Conservation (phyloP, 192 early-diverging fungal species). For the Coemansia sp. region DNA sequence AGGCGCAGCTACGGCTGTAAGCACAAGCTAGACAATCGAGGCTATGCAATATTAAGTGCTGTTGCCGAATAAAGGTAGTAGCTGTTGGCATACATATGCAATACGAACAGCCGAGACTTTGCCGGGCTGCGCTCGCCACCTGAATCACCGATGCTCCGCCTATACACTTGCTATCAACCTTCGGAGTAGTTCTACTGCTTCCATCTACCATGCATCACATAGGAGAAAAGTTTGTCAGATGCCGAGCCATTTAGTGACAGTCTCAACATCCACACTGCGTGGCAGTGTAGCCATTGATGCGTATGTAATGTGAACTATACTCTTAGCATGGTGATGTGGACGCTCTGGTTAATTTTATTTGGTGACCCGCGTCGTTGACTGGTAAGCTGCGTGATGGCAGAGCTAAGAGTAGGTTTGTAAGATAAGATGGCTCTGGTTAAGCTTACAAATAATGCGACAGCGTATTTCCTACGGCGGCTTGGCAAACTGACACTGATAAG, state of each 20-base stretch:
- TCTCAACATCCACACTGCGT: not conserved
- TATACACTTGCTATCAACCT: not conserved
- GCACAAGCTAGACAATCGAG: not conserved
- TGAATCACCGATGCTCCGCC: not conserved
- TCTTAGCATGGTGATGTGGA: not conserved
- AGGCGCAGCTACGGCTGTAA: not conserved
- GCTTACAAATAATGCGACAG: not conserved
- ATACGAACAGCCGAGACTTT: not conserved
- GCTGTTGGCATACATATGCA: not conserved
- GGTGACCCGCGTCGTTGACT: not conserved
- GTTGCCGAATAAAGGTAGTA: not conserved
- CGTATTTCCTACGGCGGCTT: not conserved
- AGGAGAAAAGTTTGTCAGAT: not conserved
- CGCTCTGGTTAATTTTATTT: not conserved
- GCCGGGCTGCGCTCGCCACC: slow-evolving; percentile 3
- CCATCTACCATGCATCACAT: not conserved
- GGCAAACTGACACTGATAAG: not conserved
- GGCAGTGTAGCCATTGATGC: not conserved
- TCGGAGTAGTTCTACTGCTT: not conserved
- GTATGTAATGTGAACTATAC: not conserved
- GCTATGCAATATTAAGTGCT: not conserved
- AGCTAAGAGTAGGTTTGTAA: not conserved
- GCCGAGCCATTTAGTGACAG: not conserved
- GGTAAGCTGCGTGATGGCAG: not conserved
- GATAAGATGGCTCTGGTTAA: not conserved